These are phyloP conservation scores for Rhamnella rubrinervis DNA, from an alignment of 331 rosid species.

Conservation along the genomic window DNA sequence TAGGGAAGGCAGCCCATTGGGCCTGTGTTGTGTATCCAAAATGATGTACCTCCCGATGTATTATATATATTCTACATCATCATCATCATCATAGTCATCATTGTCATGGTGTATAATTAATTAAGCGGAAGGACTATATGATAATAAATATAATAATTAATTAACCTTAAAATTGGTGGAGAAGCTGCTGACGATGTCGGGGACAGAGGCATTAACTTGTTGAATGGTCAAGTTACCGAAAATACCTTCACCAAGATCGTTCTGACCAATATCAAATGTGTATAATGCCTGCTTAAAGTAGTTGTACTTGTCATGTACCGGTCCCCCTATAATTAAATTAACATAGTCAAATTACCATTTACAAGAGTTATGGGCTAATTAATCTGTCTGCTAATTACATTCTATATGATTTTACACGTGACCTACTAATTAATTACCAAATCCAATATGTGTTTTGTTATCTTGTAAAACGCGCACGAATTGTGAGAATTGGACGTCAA, in stretches of 20 bases:
- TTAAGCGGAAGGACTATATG: no score
- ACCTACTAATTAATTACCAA: no score
- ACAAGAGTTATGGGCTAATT: no score
- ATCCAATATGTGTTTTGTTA: constrained; percentile 25
- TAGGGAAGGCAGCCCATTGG: not conserved
- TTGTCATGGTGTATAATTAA: no score
- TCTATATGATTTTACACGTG: no score
- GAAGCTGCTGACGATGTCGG: constrained; percentile 32
- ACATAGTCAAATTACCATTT: no score
- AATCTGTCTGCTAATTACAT: no score
- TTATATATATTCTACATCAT: constrained; percentile 7
- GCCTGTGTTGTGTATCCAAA: constrained; percentile 1
- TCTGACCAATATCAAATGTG: constrained; percentile 68
- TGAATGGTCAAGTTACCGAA: constrained; percentile 15
- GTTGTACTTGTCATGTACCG: not conserved
- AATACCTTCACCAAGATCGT: constrained; percentile 40
- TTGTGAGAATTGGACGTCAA: constrained; percentile 32
- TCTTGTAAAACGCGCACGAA: constrained; percentile 22
- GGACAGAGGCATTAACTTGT: constrained; percentile 42
- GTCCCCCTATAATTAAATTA: no score
- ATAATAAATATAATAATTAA: no score
- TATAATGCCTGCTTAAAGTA: constrained; percentile 46
- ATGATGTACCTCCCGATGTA: not conserved
- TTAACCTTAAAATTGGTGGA: constrained; percentile 36
- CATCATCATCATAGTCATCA: not conserved